Base-by-base conservation (phyloP, 371 early-diverging fungal species). In the Rhizopus sp. region DNA sequence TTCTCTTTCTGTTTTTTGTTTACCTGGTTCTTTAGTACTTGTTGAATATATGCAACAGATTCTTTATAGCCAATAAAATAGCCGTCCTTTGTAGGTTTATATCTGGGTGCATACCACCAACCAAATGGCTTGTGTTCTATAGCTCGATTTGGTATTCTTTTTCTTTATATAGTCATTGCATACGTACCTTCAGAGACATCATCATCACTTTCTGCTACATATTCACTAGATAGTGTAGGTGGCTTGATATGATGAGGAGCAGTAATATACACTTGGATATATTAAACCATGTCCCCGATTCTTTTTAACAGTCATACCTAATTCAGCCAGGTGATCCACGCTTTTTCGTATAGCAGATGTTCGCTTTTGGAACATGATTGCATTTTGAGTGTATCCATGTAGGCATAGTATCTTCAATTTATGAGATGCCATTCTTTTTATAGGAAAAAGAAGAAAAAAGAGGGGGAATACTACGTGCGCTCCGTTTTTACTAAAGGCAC, bases 351-450 rank as follows among this genome's bases (percentile, higher is more conserved):
- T 69, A 13, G 67, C 80, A 2, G 81, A 83, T 0, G 82, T 84
- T 59, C 78, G 76, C 46, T 80, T 80, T 10, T 74, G 64, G 60
- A 85, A 87, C 16, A 85, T 70, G n/a, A 54, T 42, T 0, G 78
- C 84, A 60, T 88, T 88, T 66, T 90, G 89, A 5, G 80, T 77
- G 59, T 83, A 87, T 4, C 89, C 89, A 66, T 89, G 89, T 16
- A 89, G 72, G 48, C 86, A 86, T n/a, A 88, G 71, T 17, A 88
- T 83, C 42, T 73, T 56, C 29, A 70, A 35, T 16, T 66, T 70
- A 7, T 48, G 31, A 30, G 23, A 23, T 2, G 23, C 23, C 16
- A 48, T 31, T 34, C 44, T 39, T n/a, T 16, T 8, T 13, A 23
- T 5, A 52, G 15, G 39, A 16, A 40, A n/a, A 52, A 52, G 40